Evolutionary conservation across 2,329 filamentous ascomycete species (phyloP), one percentile per base, ranked within the genome.

Genomic region (Periconia sp.): DNA sequence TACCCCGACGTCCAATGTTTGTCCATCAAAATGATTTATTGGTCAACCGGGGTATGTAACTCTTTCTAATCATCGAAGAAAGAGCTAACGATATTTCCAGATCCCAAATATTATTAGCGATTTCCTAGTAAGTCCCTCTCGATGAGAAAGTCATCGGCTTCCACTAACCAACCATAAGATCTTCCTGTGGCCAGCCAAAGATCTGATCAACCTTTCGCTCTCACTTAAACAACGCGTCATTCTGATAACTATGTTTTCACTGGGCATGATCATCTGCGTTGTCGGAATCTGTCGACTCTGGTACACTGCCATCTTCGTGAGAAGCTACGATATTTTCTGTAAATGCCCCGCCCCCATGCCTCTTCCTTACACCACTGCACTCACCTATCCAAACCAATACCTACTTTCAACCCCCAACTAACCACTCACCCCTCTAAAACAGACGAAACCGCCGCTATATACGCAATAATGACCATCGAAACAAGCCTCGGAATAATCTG

Each of bases 121-220:
- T 40, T 58, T 65, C 40, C 35, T 64, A 18, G 57, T 65, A 49
- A 58, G 40, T n/a, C 10, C 19, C n/a, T 9, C 35, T 35, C 2
- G 3, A n/a, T 18, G 5, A 9, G 2, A 31, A 15, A 42, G 8
- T 7, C 42, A 15, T 10, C 7, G 15, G 3, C 19, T 27, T 30
- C 6, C 15, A 23, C 47, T 49, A 19, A 49, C 37, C 6, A 33
- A 11, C 3, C 14, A 6, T 6, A 41, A 53, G 52, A 57, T 60
- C 33, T 60, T 59, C 49, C 61, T 64, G 8, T 65, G 63, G 63
- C 64, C 64, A 1, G 59, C 59, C 9, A 57, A 58, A 44, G 54
- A 60, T 18, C 55, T 67, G 8, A 55, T 50, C 31, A 49, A 45
- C 14, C 51, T 67, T 19, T 51, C 57, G 11, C 43, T 65, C 11